Evolutionary conservation across 208 protist species (phyloP), one percentile per base, ranked within the genome.

Genomic region (Tritrichomonas musculus): DNA sequence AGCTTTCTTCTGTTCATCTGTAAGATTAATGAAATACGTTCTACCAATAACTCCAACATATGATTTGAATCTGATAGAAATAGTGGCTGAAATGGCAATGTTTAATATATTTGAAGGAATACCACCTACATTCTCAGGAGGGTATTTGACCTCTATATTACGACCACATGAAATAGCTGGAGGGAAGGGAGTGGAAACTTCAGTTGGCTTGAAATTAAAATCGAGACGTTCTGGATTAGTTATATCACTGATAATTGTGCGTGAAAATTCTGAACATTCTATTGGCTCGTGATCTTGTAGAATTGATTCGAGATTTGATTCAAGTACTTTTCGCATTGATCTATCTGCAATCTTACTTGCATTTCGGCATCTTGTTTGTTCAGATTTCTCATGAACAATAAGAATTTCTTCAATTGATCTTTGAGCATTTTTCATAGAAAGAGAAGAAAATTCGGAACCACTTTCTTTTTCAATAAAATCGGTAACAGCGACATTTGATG

Each of bases 1-100:
- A 39, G 77, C 77, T 57, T 4, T 39, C 27, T 88, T 88, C 0
- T 53, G 41, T 39, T 33, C 8, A 17, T 47, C 20, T 14, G 77
- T 57, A 20, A 14, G 27, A 50, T 88, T 88, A 50, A 88, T 57
- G 13, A 88, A 44, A 49, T 88, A 88, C 17, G 77, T 88, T 11
- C 77, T 25, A 14, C 77, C 77, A 30, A 57, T 30, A 17, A 33
- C 17, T 39, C 41, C 77, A 49, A 53, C 17, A 50, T 88, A 88
- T 47, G 77, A 88, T 47, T 88, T 88, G n/a, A 88, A 88, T 33
- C 47, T 53, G n/a, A 88, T 39, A 88, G 47, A 41, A 36, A 88
- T 57, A 39, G 77, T 88, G 33, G 77, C 41, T 39, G 20, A 53
- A 57, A 88, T 47, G 8, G 17, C 33, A 82, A 47, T 39, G 22